phyloP scores from a whole-genome alignment of 805 yeast species.

The Suhomyces sp. region DNA sequence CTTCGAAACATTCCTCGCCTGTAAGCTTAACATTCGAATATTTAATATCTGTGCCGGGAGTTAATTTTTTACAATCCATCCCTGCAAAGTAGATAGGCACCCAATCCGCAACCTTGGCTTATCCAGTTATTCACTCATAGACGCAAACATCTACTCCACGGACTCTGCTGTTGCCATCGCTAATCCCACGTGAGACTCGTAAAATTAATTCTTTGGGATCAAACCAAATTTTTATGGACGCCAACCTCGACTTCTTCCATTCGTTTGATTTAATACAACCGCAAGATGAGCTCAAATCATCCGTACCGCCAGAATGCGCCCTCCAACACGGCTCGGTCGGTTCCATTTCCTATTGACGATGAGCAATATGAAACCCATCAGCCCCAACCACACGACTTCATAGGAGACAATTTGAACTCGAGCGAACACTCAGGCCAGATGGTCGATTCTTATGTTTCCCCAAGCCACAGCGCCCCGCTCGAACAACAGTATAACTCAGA shows the following conservation, averaged over 20 bases:
- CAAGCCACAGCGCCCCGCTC: neutral
- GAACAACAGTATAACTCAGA: conserved; percentile 4
- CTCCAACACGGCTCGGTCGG: conserved; percentile 4
- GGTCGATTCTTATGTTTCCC: neutral
- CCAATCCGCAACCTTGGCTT: neutral
- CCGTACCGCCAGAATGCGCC: conserved; percentile 28
- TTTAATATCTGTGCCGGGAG: neutral
- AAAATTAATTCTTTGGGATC: neutral
- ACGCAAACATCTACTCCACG: neutral
- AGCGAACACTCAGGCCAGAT: neutral
- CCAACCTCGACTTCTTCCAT: neutral
- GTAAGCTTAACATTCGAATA: neutral
- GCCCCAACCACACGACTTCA: neutral
- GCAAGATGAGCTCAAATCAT: conserved; percentile 10
- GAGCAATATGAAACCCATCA: neutral
- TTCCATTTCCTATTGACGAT: conserved; percentile 11
- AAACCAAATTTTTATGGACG: neutral
- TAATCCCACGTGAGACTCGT: neutral
- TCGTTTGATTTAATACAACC: neutral
- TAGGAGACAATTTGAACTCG: neutral
- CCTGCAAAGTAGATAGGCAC: neutral
- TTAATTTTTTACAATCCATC: neutral
- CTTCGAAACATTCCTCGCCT: neutral
- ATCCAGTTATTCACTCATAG: neutral
- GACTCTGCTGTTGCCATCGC: neutral